These are phyloP conservation scores for Priceomyces medius DNA, from an alignment of 805 yeast species.

Conservation along the genomic window DNA sequence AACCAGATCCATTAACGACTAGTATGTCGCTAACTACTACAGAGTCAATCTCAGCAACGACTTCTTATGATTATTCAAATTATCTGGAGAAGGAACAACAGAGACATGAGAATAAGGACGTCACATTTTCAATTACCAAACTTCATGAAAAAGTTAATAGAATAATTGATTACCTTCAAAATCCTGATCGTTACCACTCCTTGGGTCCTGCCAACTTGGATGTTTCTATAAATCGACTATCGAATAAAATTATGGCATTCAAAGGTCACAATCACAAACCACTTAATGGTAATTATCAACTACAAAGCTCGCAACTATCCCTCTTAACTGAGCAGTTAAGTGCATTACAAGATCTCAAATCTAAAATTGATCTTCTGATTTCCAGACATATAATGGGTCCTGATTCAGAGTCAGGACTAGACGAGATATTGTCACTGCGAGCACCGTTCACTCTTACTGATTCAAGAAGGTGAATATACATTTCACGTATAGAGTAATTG, in stretches of 20 bases:
- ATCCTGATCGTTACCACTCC: conserved; percentile 9
- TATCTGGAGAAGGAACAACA: conserved; percentile 1
- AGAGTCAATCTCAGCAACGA: conserved; percentile 32
- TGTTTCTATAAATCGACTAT: conserved; percentile 25
- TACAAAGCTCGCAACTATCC: conserved; percentile 27
- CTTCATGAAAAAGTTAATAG: conserved; percentile 20
- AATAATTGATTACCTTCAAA: conserved; percentile 20
- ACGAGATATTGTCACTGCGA: not conserved
- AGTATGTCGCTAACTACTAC: conserved; percentile 26
- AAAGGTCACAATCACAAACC: conserved; percentile 1
- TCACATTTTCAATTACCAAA: conserved; percentile 16
- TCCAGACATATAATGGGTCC: conserved; percentile 1
- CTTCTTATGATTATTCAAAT: conserved; percentile 27
- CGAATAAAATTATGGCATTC: conserved; percentile 19
- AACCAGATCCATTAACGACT: conserved; percentile 11
- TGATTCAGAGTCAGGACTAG: not conserved
- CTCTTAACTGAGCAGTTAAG: conserved; percentile 31
- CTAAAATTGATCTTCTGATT: conserved; percentile 10
- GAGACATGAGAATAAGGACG: not conserved
- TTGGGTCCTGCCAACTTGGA: conserved; percentile 12
- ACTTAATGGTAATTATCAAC: conserved; percentile 11
- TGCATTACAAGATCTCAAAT: conserved; percentile 20
- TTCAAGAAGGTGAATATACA: not conserved
- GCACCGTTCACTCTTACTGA: not conserved
- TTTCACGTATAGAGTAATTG: not conserved